Evolutionary conservation across 2,329 filamentous ascomycete species (phyloP).

Genomic region (Cercospora beticola): DNA sequence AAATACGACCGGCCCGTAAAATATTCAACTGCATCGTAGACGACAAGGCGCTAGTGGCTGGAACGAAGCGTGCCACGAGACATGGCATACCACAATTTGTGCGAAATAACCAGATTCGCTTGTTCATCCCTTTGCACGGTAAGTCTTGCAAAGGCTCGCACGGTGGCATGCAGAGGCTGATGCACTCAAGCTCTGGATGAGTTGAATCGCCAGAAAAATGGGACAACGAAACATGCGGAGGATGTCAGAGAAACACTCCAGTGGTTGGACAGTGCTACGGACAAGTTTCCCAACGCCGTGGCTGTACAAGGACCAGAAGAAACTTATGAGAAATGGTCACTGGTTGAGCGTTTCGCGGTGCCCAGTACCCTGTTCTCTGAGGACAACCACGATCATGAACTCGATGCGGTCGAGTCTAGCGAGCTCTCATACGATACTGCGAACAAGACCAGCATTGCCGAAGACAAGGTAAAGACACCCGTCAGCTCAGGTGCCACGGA

Average conservation of each 20-base stretch:
- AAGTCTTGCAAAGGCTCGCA: constrained; percentile 28
- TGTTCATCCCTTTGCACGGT: constrained; percentile 55
- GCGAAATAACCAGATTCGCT: constrained; percentile 49
- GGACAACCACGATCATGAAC: constrained; percentile 45
- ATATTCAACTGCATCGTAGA: constrained; percentile 57
- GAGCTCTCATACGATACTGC: constrained; percentile 41
- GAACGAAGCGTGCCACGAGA: constrained; percentile 53
- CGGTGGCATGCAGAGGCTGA: background rate
- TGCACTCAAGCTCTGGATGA: constrained; percentile 45
- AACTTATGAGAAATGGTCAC: constrained; percentile 48
- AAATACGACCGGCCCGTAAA: constrained; percentile 41
- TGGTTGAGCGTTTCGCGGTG: constrained; percentile 51
- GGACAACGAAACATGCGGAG: constrained; percentile 43
- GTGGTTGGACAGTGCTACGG: constrained; percentile 55
- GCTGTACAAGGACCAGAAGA: constrained; percentile 51
- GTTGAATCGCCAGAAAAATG: constrained; percentile 47
- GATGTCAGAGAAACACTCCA: constrained; percentile 51
- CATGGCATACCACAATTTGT: constrained; percentile 55
- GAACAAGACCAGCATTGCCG: constrained; percentile 31
- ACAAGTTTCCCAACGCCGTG: constrained; percentile 43
- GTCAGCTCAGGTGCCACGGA: constrained; percentile 48
- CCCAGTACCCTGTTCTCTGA: constrained; percentile 52
- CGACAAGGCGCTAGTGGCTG: constrained; percentile 52
- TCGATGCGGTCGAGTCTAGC: constrained; percentile 33
- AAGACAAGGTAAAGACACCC: constrained; percentile 42